Conservation (phyloP, 140 eudicot genomes). For the Cichorium intybus region DNA sequence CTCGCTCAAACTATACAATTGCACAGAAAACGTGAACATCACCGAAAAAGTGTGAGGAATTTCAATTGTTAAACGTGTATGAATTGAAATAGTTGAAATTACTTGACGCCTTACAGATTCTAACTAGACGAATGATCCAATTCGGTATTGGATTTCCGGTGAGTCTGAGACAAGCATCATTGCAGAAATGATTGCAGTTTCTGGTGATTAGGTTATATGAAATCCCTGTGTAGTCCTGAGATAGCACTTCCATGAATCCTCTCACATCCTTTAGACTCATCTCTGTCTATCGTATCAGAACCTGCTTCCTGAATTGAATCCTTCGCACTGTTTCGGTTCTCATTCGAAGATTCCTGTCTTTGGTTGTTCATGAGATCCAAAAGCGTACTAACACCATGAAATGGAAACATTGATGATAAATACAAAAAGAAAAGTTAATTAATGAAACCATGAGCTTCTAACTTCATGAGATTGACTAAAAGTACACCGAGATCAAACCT, state of each 20-base stretch:
- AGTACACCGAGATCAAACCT: too few relatives aligned
- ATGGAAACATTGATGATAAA: conserved; percentile 21
- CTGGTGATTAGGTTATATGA: too few relatives aligned
- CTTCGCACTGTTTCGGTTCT: too few relatives aligned
- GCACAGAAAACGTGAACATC: conserved; percentile 55
- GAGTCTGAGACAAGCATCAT: conserved; percentile 61
- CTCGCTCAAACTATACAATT: conserved; percentile 61
- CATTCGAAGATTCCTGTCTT: conserved; percentile 78
- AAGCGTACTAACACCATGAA: conserved; percentile 80
- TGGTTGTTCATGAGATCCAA: conserved; percentile 78
- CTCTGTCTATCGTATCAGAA: conserved; percentile 74
- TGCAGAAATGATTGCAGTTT: conserved; percentile 94
- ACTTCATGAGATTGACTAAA: not conserved
- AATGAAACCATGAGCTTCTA: not conserved
- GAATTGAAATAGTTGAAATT: not conserved
- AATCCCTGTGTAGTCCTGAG: conserved; percentile 56
- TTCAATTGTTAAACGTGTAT: not conserved
- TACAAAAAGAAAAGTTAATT: not conserved
- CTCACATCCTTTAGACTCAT: conserved; percentile 43
- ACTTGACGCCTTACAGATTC: conserved; percentile 52
- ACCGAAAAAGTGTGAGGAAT: not conserved
- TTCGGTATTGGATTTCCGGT: conserved; percentile 63
- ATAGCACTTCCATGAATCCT: conserved; percentile 59
- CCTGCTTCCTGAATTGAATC: conserved; percentile 69
- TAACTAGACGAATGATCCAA: conserved; percentile 88